Evolutionary conservation across 2,329 filamentous ascomycete genomes (phyloP).

Genomic region (Penicillium sp.): DNA sequence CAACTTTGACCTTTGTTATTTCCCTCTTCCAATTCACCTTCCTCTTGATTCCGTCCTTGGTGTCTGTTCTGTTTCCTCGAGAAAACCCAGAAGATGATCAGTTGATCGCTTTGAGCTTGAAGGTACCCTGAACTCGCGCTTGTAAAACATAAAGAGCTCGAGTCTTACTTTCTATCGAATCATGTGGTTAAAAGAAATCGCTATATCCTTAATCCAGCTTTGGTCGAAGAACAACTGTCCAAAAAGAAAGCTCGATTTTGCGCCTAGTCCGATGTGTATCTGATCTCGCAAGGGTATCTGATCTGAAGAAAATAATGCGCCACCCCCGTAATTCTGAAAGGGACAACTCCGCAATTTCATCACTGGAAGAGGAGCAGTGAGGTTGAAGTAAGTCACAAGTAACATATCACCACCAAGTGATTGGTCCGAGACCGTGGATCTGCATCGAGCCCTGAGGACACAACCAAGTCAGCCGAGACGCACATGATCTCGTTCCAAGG

Average conservation of each 20-base stretch:
- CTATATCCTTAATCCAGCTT: not conserved
- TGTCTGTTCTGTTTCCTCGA: no score
- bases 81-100: no score
- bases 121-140: no score
- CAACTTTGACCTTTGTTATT: no score
- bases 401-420: constrained; percentile 40
- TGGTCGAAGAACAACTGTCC: not conserved
- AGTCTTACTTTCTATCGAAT: no score
- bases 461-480: constrained; percentile 6
- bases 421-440: constrained; percentile 41
- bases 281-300: constrained; percentile 20
- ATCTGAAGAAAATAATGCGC: constrained; percentile 15
- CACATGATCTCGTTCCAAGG: no score
- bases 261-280: constrained; percentile 8
- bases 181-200: no score
- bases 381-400: not conserved
- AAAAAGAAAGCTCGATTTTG: constrained; percentile 3
- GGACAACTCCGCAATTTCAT: not conserved
- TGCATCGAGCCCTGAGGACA: constrained; percentile 40
- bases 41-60: no score
- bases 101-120: no score
- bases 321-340: not conserved
- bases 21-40: no score
- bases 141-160: no score
- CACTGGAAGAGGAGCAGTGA: not conserved